phyloP scores from a whole-genome alignment of 345 rosid genomes.

The Cardamine occulta region DNA sequence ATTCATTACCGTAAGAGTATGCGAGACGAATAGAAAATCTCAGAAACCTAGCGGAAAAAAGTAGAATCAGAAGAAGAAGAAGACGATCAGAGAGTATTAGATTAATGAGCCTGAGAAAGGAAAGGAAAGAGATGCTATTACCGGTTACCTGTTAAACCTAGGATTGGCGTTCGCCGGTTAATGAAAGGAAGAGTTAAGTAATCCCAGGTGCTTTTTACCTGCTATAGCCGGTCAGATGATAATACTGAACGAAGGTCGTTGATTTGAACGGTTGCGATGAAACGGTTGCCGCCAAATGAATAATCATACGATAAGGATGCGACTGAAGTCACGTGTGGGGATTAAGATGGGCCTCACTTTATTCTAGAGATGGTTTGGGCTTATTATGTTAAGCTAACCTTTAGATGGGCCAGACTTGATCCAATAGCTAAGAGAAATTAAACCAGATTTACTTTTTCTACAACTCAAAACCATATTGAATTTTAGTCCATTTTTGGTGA shows the following conservation, averaged over 20 bases:
- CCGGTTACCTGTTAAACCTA: slow-evolving; percentile 51
- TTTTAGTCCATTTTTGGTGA: too few relatives aligned
- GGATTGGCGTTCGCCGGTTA: slow-evolving; percentile 29
- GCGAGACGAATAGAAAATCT: slow-evolving; percentile 28
- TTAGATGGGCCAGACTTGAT: background rate
- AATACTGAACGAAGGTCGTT: slow-evolving; percentile 32
- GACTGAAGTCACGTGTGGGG: slow-evolving; percentile 35
- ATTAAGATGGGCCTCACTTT: slow-evolving; percentile 7
- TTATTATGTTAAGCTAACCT: background rate
- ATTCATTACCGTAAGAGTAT: slow-evolving; percentile 34
- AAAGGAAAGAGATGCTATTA: slow-evolving; percentile 34
- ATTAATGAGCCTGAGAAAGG: background rate
- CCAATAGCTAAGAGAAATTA: background rate
- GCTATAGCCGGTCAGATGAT: slow-evolving; percentile 48
- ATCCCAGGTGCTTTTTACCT: slow-evolving; percentile 47
- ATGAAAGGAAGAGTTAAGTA: background rate
- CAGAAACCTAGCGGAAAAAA: slow-evolving; percentile 39
- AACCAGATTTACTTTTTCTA: background rate
- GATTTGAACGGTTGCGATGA: slow-evolving; percentile 51
- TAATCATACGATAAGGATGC: slow-evolving; percentile 31
- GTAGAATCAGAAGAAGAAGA: slow-evolving; percentile 28
- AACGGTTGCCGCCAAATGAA: slow-evolving; percentile 52
- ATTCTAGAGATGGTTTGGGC: background rate
- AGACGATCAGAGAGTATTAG: slow-evolving; percentile 20
- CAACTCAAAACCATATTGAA: too few relatives aligned